These are phyloP conservation scores for Besnoitia besnoiti DNA, from an alignment of 169 alveolate genomes.

Conservation along the genomic window DNA sequence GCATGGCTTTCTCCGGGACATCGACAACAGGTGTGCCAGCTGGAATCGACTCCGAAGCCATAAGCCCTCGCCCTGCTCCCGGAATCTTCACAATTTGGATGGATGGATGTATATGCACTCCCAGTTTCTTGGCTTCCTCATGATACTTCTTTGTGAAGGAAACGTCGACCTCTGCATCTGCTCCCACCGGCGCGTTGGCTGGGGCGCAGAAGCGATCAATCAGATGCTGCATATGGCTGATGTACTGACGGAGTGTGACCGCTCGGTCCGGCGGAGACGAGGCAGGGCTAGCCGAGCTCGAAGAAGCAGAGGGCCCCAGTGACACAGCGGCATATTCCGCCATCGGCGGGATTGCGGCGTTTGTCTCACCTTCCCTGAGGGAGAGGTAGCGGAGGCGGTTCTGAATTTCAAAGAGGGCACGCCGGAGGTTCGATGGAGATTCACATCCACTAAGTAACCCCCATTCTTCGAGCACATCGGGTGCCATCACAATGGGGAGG, in stretches of 20 bases:
- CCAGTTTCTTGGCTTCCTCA: slow-evolving; percentile 21
- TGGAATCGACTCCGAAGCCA: slow-evolving; percentile 24
- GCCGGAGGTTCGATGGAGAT: slow-evolving; percentile 21
- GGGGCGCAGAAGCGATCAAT: slow-evolving; percentile 34
- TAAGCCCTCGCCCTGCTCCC: slow-evolving; percentile 55
- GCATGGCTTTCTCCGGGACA: slow-evolving; percentile 46
- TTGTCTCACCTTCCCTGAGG: background rate
- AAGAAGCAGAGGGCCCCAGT: background rate
- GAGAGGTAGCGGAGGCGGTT: background rate
- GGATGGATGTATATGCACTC: slow-evolving; percentile 55
- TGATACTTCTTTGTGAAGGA: background rate
- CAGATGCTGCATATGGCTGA: slow-evolving; percentile 9
- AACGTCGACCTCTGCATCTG: background rate
- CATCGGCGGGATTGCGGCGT: background rate
- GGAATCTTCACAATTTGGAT: slow-evolving; percentile 34
- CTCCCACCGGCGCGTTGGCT: background rate
- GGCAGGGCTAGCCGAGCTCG: background rate
- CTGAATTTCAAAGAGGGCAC: slow-evolving; percentile 38
- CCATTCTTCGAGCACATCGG: background rate
- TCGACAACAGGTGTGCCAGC: slow-evolving; percentile 48
- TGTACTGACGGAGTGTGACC: background rate
- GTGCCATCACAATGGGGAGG: background rate
- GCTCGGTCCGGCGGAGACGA: background rate
- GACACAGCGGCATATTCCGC: background rate
- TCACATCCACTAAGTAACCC: slow-evolving; percentile 3